Base-by-base conservation (phyloP, 2,329 filamentous ascomycete species). In the Colletotrichum destructivum region DNA sequence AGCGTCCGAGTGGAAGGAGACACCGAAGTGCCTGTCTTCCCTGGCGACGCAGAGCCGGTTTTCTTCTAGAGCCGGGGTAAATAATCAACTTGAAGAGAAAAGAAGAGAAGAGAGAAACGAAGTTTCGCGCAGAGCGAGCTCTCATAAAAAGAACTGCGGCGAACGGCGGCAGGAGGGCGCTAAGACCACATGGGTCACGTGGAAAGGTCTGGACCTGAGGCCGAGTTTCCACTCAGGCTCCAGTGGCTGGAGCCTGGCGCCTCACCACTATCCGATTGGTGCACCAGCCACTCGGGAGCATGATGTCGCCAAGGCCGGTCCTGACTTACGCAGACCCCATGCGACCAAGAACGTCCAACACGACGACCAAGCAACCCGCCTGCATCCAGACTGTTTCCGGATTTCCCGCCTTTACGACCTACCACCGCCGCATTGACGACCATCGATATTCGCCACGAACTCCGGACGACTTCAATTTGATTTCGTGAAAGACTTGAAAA, bases 51-150 rank as follows among this genome's bases (percentile, higher is more conserved):
- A 77, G 84, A 86, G 88, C 87, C 88, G 84, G 77, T 82, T 82
- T 84, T 87, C 83, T 88, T 88, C 86, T 80, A 82, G 69, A 80
- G 79, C 81, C 84, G 82, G 87, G 87, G 85, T 56, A 56, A 56
- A 56, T 56, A 79, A 78, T 87, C 87, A 89, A 89, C 88, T 88
- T 87, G 77, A 79, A 79, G 74, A 77, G 77, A 75, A 77, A 81
- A 80, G 77, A 81, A 78, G 75, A 77, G 78, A 79, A 76, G 76
- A 77, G 67, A 51, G 71, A 74, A 76, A 75, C 66, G 52, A 69
- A 73, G 65, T 65, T 71, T 26, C 5, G 55, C 47, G 66, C 66
- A 23, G 47, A 26, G n/a, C 55, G 47, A 56, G 18, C 18, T 31
- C 44, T 52, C 9, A 65, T 70, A 66, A 73, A 72, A 73, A 71